A percentile compares a stretch with the other conserved stretches of the same genome.
phyloP scores from a whole-genome alignment of 2,329 filamentous ascomycete genomes.

The Phyllosticta citrichinensis region DNA sequence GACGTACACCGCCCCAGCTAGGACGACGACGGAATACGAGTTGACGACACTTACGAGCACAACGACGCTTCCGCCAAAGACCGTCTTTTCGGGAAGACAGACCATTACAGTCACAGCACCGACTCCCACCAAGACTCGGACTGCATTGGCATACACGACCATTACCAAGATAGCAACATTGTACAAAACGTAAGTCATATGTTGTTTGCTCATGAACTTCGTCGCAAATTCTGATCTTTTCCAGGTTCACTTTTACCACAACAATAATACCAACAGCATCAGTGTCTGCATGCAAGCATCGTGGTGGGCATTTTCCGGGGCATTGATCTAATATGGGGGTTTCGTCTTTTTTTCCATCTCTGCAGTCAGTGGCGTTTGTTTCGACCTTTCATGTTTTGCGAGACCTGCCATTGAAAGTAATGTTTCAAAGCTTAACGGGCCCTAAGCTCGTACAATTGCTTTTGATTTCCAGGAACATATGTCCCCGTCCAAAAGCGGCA shows the following conservation, averaged over 20 bases:
- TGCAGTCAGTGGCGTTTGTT: neutral
- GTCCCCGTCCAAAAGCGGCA: neutral
- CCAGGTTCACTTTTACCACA: slow-evolving; percentile 20
- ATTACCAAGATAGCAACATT: slow-evolving; percentile 23
- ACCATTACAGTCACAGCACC: slow-evolving; percentile 26
- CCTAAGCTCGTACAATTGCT: neutral
- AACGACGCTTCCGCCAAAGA: slow-evolving; percentile 25
- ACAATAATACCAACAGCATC: slow-evolving; percentile 27
- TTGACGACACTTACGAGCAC: slow-evolving; percentile 18
- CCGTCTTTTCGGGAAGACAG: slow-evolving; percentile 25
- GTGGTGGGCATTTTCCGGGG: slow-evolving; percentile 21
- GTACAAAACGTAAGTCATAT: slow-evolving; percentile 18
- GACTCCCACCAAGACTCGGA: slow-evolving; percentile 24
- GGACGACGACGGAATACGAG: slow-evolving; percentile 21
- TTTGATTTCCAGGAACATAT: neutral
- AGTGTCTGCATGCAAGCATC: slow-evolving; percentile 23
- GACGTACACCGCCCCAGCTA: slow-evolving; percentile 20
- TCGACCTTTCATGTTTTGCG: neutral
- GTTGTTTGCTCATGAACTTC: neutral
- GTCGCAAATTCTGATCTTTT: neutral
- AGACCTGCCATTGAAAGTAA: neutral
- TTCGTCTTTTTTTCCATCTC: neutral
- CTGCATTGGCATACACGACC: slow-evolving; percentile 18
- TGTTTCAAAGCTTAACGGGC: neutral
- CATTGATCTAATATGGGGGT: neutral